phyloP scores from a whole-genome alignment of 1,284 basidiomycete species.

The Marasmius oreades region DNA sequence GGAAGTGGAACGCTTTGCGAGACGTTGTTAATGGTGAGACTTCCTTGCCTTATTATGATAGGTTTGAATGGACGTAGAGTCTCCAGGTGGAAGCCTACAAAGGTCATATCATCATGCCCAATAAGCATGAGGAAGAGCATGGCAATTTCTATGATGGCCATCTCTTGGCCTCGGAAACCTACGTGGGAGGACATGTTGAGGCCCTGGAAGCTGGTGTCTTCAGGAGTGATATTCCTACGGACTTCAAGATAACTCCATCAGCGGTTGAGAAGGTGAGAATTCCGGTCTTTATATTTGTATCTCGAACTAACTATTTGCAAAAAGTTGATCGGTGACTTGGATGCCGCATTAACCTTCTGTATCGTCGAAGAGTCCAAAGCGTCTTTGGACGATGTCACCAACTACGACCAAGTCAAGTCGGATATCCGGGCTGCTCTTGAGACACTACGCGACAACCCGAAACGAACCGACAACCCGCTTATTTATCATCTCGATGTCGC shows the following conservation, averaged over 20 bases:
- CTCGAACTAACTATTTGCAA: conserved; percentile 7
- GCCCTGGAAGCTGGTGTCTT: conserved; percentile 98
- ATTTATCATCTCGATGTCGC: conserved; percentile 99
- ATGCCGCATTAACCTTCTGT: conserved; percentile 87
- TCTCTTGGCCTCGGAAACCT: conserved; percentile 94
- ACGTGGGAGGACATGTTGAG: conserved; percentile 99
- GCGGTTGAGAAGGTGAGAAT: conserved; percentile 78
- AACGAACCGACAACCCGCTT: conserved; percentile 86
- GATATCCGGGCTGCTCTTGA: conserved; percentile 82
- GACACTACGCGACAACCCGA: conserved; percentile 87
- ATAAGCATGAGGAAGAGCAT: conserved; percentile 91
- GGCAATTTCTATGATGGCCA: conserved; percentile 96
- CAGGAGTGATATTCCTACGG: conserved; percentile 90
- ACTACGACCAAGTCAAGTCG: conserved; percentile 91
- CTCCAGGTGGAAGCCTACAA: conserved; percentile 91
- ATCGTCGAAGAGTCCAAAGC: conserved; percentile 87
- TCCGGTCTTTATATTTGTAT: conserved; percentile 4
- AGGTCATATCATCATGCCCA: conserved; percentile 95
- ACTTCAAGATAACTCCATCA: conserved; percentile 92
- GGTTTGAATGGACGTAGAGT: conserved; percentile 8
- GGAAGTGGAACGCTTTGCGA: conserved; percentile 97
- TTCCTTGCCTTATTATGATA: background rate
- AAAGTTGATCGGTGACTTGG: conserved; percentile 92
- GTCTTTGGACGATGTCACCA: conserved; percentile 82
- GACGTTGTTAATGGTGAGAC: conserved; percentile 91